Evolutionary conservation across 2,329 filamentous ascomycete genomes (phyloP).

Genomic region (Escovopsis sp.): DNA sequence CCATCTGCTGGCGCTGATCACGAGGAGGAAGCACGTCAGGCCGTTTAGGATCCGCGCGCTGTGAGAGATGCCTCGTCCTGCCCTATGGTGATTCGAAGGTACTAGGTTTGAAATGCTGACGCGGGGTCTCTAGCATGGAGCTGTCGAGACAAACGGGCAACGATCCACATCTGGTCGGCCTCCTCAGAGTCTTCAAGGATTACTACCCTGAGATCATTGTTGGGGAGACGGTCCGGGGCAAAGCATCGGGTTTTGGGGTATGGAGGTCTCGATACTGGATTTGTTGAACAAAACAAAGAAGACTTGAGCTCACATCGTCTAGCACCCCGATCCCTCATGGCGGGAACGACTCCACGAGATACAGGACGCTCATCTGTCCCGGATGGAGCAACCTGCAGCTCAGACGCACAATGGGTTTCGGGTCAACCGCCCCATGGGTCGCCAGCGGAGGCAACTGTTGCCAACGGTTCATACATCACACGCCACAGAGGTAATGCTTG

Average conservation of each 20-base stretch:
- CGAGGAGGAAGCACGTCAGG: conserved; percentile 66
- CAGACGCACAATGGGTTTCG: conserved; percentile 40
- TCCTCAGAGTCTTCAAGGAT: conserved; percentile 75
- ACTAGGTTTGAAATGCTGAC: background rate
- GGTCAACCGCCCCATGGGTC: conserved; percentile 34
- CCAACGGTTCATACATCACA: conserved; percentile 62
- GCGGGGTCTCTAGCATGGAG: conserved; percentile 28
- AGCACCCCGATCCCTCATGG: conserved; percentile 69
- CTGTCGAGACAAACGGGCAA: conserved; percentile 49
- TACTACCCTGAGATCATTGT: conserved; percentile 84
- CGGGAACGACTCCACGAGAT: conserved; percentile 51
- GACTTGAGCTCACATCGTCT: conserved; percentile 7
- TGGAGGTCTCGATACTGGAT: background rate
- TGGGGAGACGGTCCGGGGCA: conserved; percentile 47
- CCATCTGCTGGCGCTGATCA: conserved; percentile 65
- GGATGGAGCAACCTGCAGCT: conserved; percentile 22
- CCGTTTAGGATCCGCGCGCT: conserved; percentile 70
- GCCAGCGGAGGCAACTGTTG: conserved; percentile 28
- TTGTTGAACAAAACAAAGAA: too few relatives aligned
- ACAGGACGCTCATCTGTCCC: conserved; percentile 41
- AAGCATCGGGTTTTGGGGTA: conserved; percentile 48
- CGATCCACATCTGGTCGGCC: conserved; percentile 58
- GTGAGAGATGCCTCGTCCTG: conserved; percentile 18
- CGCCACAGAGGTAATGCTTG: conserved; percentile 42
- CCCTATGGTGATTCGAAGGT: too few relatives aligned